Evolutionary conservation across 1,284 basidiomycete genomes (phyloP), one percentile per base, ranked within the genome.

Genomic region (Baeospora myosura): DNA sequence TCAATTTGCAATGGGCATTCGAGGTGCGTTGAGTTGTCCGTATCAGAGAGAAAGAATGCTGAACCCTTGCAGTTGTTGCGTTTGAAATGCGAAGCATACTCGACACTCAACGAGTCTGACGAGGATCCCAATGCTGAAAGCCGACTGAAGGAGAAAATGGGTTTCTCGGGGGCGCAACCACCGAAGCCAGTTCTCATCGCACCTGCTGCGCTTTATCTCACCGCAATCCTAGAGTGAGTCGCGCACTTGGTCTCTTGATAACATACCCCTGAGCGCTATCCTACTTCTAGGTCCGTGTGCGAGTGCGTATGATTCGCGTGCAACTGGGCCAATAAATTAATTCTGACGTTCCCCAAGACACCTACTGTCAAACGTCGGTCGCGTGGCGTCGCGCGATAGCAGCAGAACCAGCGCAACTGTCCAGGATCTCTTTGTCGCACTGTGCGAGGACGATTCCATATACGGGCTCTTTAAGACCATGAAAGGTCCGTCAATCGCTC

Each of bases 181-280:
- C 81, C 81, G 11, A 75, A 71, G 40, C 52, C 71, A 23, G 56
- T 69, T 2, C 63, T 82, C n/a, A 62, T 93, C n/a, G 78, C 83
- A 10, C 88, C 89, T 3, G 86, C 90, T 18, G 83, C 87, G 12
- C 60, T 94, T 34, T 95, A 93, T 70, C 69, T 93, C 42, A 93
- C 91, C 8, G 90, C 90, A n/a, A 86, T 94, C 48, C 68, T 94
- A 31, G 91, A 95, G 91, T 92, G 59, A 65, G 88, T 78, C 14
- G 20, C 29, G 38, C 38, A 17, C 31, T 28, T 44, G n/a, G 26
- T 31, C 7, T 46, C 32, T 21, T 30, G 28, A 45, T 40, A 44
- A 35, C 35, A 25, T 40, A 43, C 42, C 41, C 50, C 51, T 54
- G 51, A 52, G 45, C 36, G 54, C 48, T 47, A 40, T 52, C 41